Base-by-base conservation (phyloP, 1,284 basidiomycete species). In the Schizophyllum amplum region DNA sequence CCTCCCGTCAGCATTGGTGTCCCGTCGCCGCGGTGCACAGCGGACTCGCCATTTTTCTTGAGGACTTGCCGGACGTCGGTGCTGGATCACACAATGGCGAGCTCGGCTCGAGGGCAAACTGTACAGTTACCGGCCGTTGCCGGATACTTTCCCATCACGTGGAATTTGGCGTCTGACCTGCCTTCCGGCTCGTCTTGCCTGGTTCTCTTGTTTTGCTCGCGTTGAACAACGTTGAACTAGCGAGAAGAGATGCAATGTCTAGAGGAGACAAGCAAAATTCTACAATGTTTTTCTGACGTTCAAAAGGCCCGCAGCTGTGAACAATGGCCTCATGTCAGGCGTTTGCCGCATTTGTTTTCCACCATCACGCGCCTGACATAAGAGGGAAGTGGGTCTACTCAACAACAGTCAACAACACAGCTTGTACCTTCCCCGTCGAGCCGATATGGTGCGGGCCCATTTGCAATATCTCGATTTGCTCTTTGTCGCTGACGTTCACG, bases 41-140 rank as follows among this genome's bases (percentile, higher is more conserved):
- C 71, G 78, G 74, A 75, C 86, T 85, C 79, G 89, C 88, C 88
- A 90, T 90, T 42, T 42, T 42, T 42, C 33, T 42, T 42, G 33
- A 42, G 33, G 33, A 42, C 78, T 83, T 82, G 78, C 78, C 75
- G 77, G 73, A 71, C 65, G 54, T 27, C 33, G 48, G 21, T 24
- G 33, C 33, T 42, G 33, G 33, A 42, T 42, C 33, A 42, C 33
- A 42, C 33, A 42, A 42, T 42, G 33, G 33, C 33, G 33, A 42
- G 33, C 33, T 13, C 33, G 33, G 17, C 33, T 42, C 4, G 17
- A 42, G 33, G 33, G 17, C 33, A 42, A 42, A 42, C 33, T 42
- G 17, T 42, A 42, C 33, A 42, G 33, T 17, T 42, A 9, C 33
- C 33, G 33, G 33, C 33, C 11, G 17, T 13, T 3, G 3, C 33